Percentiles rank a stretch among this genome's conserved stretches.
These are phyloP conservation scores for Solanum clarkiae DNA, from an alignment of 257 asterid species.

Conservation along the genomic window DNA sequence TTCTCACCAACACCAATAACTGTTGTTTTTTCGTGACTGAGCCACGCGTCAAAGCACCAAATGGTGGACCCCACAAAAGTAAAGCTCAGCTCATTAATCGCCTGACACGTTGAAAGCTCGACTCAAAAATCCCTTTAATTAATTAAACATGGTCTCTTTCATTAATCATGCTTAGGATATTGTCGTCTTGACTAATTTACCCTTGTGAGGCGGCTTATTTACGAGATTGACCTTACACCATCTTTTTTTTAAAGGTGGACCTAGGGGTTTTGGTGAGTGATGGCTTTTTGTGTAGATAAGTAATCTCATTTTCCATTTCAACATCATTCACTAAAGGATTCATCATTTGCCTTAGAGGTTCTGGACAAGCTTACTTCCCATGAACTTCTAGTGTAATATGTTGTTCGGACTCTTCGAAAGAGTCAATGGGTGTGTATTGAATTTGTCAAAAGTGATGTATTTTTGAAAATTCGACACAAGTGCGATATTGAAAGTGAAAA, in stretches of 20 bases:
- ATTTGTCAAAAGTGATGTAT: no score
- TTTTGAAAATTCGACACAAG: no score
- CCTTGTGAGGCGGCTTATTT: background rate
- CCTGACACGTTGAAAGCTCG: constrained; percentile 17
- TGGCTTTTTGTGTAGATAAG: constrained; percentile 1
- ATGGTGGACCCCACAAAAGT: background rate
- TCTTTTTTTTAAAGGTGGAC: background rate
- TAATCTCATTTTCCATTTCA: constrained; percentile 7
- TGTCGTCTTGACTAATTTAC: background rate
- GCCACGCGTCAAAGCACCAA: constrained; percentile 13
- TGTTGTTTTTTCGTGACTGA: background rate
- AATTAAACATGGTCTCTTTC: background rate
- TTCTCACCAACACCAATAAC: background rate
- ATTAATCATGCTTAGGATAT: background rate
- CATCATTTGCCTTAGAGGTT: background rate
- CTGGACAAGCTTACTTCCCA: background rate
- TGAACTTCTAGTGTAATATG: background rate
- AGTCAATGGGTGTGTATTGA: no score
- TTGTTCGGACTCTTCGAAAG: no score
- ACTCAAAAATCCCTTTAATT: background rate
- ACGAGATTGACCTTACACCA: background rate
- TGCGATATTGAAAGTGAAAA: no score
- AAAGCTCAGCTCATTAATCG: background rate
- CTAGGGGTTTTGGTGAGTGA: background rate
- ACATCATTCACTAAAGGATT: constrained; percentile 1